Evolutionary conservation across 305 asterid species (phyloP), one percentile per base, ranked within the genome.

Genomic region (Solanum hybrid): DNA sequence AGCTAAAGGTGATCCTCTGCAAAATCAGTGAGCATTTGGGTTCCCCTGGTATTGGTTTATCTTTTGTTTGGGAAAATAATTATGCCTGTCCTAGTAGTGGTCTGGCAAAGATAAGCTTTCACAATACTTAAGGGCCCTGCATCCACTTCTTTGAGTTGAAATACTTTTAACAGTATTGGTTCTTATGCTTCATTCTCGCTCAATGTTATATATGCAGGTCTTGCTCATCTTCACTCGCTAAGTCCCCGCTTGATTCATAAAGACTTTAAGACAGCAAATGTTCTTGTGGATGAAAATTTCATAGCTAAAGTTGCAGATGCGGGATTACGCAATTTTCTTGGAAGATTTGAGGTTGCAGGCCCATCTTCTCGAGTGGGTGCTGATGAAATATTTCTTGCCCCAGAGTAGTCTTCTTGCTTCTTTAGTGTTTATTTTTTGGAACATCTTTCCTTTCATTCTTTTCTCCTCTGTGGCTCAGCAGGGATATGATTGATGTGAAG

Each of bases 1-100:
- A 92, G 99, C 99, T 96, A 96, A 95, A 96, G 99, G 99, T 96
- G 99, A 96, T 95, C 96, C 90, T 95, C 94, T 95, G 98, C 98
- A 95, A 95, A 94, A 95, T 92, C 99, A 95, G 98, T 96, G 98
- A 96, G 98, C 98, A 96, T 94, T 94, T 94, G 94, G 94, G 97
- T 95, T 94, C 95, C 95, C 96, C 96, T 94, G 95, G 97, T 94
- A 92, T 91, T 93, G 91, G 91, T 94, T 94, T 91, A 89, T 94
- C 93, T 94, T 90, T 90, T 91, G 91, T 91, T 92, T 46, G 90
- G 92, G 88, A 91, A 91, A 91, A 71, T 46, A 92, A 89, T 77
- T 71, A 73, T 76, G 87, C 89, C 87, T 81, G 89, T 36, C 88
- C 39, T 20, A 84, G 87, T 92, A 78, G 89, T 92, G 24, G 92